Conservation (phyloP, 2,329 filamentous ascomycete species). For the Dactylellina sp. region DNA sequence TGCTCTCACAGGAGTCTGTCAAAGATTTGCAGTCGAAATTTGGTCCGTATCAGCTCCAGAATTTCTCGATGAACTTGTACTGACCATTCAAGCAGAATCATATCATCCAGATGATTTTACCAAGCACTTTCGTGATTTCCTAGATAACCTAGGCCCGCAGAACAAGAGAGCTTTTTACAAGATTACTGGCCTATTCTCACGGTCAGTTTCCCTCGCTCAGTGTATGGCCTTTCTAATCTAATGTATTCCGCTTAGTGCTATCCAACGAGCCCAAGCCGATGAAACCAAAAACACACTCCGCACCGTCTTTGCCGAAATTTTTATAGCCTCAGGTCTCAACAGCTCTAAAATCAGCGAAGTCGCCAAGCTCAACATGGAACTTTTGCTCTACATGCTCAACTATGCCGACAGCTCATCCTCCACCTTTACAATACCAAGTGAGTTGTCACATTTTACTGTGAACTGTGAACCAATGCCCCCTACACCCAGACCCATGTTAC, state of each 20-base stretch:
- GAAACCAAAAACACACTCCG: constrained; percentile 47
- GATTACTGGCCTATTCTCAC: constrained; percentile 79
- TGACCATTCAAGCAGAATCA: constrained; percentile 64
- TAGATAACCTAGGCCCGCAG: constrained; percentile 65
- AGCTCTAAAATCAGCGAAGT: constrained; percentile 56
- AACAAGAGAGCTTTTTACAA: constrained; percentile 79
- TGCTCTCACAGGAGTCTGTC: constrained; percentile 79
- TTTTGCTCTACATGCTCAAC: constrained; percentile 49
- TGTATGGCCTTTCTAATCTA: neutral
- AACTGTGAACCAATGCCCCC: constrained; percentile 7
- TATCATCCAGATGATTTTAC: constrained; percentile 66
- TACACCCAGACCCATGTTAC: constrained; percentile 4
- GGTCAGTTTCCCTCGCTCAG: constrained; percentile 1
- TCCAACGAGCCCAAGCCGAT: constrained; percentile 33
- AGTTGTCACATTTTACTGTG: constrained; percentile 23
- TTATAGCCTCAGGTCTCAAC: constrained; percentile 47
- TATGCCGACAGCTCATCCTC: constrained; percentile 27
- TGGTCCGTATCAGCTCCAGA: constrained; percentile 64
- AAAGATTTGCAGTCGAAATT: constrained; percentile 78
- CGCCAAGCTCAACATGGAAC: constrained; percentile 47
- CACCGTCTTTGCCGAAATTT: constrained; percentile 42
- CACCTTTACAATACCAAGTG: constrained; percentile 28
- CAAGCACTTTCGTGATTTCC: constrained; percentile 69
- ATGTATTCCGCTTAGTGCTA: constrained; percentile 17
- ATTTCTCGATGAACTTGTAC: neutral